These are phyloP conservation scores for Tolypocladium ophioglossoides DNA, from an alignment of 2,329 filamentous ascomycete species.

Conservation along the genomic window DNA sequence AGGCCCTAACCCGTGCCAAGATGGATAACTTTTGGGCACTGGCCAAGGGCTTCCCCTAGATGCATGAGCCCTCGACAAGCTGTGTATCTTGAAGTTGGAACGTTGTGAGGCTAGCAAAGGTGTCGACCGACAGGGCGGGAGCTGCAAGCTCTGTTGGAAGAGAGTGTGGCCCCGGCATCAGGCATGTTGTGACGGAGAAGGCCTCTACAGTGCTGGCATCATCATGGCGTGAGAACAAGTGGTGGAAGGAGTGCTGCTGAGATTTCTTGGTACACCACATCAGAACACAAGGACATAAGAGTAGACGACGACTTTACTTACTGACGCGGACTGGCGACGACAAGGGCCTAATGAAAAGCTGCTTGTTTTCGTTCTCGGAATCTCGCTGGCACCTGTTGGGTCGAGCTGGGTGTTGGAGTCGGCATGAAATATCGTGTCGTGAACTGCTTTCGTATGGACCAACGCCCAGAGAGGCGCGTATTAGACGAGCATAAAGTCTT, in stretches of 20 bases:
- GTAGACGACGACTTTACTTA: neutral
- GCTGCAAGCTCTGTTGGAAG: neutral
- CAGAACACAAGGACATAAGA: neutral
- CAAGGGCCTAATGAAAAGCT: neutral
- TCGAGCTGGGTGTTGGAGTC: neutral
- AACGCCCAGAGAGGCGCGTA: no score
- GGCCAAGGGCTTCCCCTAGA: constrained; percentile 50
- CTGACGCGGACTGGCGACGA: neutral
- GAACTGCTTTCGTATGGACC: neutral
- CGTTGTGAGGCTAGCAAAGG: neutral
- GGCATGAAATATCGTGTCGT: no score
- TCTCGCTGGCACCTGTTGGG: neutral
- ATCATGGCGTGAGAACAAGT: neutral
- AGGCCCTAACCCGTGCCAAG: constrained; percentile 67
- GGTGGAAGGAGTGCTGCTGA: neutral
- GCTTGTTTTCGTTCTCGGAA: neutral
- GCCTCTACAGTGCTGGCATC: neutral
- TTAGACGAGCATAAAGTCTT: neutral
- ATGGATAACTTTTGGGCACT: constrained; percentile 94
- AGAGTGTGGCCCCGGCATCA: neutral
- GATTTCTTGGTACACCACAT: neutral
- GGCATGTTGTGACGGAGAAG: neutral
- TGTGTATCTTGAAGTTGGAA: neutral
- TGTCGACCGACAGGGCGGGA: neutral
- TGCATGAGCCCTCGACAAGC: neutral